phyloP scores from a whole-genome alignment of 257 asterid species.

The Handroanthus guayacan region DNA sequence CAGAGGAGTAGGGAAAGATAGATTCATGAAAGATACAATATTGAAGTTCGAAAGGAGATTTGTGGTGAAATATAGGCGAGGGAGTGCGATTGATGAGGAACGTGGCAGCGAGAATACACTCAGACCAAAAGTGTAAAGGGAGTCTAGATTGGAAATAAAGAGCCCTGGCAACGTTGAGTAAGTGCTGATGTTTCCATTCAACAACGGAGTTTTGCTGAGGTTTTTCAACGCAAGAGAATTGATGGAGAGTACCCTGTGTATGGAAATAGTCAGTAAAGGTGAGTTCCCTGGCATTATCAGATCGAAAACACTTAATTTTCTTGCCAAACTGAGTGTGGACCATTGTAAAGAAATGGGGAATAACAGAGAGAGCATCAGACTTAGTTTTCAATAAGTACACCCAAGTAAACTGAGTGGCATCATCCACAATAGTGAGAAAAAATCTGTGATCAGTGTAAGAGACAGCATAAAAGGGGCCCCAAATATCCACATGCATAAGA shows the following conservation, averaged over 20 bases:
- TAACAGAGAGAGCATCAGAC: not conserved
- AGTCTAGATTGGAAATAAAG: not conserved
- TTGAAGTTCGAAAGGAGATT: not conserved
- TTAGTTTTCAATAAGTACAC: not conserved
- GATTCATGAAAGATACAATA: not conserved
- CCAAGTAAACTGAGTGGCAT: not conserved
- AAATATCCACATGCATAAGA: constrained; percentile 5
- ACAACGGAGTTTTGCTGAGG: too few relatives aligned
- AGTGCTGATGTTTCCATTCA: not conserved
- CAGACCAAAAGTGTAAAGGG: not conserved
- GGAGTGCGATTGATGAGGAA: constrained; percentile 2
- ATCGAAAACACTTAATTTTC: not conserved
- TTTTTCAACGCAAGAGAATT: not conserved
- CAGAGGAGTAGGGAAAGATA: not conserved
- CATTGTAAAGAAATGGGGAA: not conserved
- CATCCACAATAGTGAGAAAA: constrained; percentile 4
- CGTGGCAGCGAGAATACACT: not conserved
- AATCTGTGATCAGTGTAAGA: not conserved
- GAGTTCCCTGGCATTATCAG: not conserved
- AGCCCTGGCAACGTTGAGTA: not conserved
- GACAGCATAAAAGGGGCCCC: not conserved
- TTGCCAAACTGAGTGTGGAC: not conserved
- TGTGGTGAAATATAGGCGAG: not conserved
- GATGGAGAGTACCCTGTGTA: not conserved
- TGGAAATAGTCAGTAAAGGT: not conserved